phyloP scores from a whole-genome alignment of 1,139 yeast species.

The Zygotorulaspora mrakii region DNA sequence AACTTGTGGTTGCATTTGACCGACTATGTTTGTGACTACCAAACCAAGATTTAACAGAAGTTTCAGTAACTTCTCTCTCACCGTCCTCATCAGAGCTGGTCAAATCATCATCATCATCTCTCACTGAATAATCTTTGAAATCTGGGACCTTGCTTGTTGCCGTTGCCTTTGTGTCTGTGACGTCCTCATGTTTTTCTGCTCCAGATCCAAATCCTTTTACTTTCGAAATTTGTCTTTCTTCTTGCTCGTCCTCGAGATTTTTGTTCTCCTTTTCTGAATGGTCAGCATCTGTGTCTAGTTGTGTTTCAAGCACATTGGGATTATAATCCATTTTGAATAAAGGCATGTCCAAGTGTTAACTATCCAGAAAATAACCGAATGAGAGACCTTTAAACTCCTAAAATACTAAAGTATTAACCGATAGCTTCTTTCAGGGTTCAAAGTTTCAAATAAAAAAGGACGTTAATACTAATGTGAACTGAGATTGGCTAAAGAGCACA shows the following conservation, averaged over 20 bases:
- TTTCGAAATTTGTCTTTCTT: too few species aligned
- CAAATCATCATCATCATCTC: constrained; percentile 19
- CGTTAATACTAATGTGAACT: too few species aligned
- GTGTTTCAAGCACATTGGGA: not conserved
- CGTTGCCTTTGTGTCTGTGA: too few species aligned
- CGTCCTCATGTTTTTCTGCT: too few species aligned
- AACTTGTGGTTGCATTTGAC: constrained; percentile 6
- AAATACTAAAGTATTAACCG: too few species aligned
- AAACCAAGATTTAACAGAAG: constrained; percentile 16
- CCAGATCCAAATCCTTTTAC: too few species aligned
- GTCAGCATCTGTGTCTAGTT: not conserved
- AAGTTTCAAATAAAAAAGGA: too few species aligned
- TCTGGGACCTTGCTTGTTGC: constrained; percentile 3
- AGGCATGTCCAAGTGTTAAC: too few species aligned
- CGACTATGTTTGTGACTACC: constrained; percentile 10
- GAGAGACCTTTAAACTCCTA: too few species aligned
- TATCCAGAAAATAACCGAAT: too few species aligned
- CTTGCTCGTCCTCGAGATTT: not conserved
- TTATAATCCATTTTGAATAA: constrained; percentile 1
- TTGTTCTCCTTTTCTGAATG: not conserved
- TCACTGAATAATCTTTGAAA: constrained; percentile 14
- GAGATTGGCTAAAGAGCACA: too few species aligned
- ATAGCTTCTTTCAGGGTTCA: too few species aligned
- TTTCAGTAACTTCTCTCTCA: constrained; percentile 8
- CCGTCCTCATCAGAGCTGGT: constrained; percentile 20